phyloP scores from a whole-genome alignment of 208 protist species.

The Trypanosoma platydactyli region DNA sequence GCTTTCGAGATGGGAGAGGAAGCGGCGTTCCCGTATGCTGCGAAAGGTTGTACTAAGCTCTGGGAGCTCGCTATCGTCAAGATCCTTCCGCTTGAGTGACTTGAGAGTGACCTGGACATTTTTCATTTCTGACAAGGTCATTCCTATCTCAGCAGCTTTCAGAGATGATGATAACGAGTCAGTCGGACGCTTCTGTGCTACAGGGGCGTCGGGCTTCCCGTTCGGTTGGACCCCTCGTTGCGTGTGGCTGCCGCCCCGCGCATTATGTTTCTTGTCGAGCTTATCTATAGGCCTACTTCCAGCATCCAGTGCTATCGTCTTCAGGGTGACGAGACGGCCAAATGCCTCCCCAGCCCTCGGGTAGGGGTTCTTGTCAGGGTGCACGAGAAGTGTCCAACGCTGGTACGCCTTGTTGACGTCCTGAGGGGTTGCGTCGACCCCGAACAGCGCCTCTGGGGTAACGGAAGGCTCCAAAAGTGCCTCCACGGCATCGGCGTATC shows the following conservation, averaged over 20 bases:
- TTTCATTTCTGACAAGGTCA: conserved; percentile 38
- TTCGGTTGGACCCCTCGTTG: background rate
- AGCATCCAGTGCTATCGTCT: conserved; percentile 45
- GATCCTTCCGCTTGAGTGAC: conserved; percentile 74
- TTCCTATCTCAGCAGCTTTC: conserved; percentile 22
- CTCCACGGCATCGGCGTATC: conserved; percentile 76
- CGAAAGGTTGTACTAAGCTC: conserved; percentile 50
- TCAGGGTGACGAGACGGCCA: conserved; percentile 54
- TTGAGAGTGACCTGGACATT: conserved; percentile 68
- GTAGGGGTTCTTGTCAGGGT: conserved; percentile 88
- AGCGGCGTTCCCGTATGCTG: conserved; percentile 21
- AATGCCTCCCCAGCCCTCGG: conserved; percentile 74
- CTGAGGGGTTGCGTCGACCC: conserved; percentile 29
- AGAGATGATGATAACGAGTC: background rate
- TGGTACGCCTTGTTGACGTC: conserved; percentile 73
- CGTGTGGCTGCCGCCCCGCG: background rate
- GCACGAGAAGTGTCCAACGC: conserved; percentile 69
- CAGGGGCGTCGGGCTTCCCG: background rate
- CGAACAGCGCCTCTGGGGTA: conserved; percentile 45
- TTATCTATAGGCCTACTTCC: conserved; percentile 15
- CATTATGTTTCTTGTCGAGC: background rate
- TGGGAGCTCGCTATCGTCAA: conserved; percentile 64
- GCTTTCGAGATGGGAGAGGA: conserved; percentile 6
- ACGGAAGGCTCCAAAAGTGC: conserved; percentile 75
- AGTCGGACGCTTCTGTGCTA: background rate